These are phyloP conservation scores for Leccinum angustisporum DNA, from an alignment of 1,284 basidiomycete genomes.

Conservation along the genomic window DNA sequence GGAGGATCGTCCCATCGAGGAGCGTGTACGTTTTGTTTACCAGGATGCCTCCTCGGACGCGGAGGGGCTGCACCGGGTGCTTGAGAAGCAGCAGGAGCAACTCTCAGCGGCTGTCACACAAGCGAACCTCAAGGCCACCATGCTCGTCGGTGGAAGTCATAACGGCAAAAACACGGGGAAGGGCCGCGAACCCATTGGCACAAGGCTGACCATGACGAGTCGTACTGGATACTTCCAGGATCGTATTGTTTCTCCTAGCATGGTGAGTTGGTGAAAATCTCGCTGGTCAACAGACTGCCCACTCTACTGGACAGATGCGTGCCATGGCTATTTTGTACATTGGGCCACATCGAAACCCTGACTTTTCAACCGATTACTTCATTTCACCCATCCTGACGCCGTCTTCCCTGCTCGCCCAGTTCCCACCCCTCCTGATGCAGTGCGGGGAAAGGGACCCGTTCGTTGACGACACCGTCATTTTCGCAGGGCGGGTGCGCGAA, in stretches of 20 bases:
- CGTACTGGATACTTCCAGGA: slow-evolving; percentile 94
- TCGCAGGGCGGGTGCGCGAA: slow-evolving; percentile 89
- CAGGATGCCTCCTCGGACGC: slow-evolving; percentile 25
- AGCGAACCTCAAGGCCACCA: slow-evolving; percentile 46
- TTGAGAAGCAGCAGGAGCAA: slow-evolving; percentile 50
- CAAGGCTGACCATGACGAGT: slow-evolving; percentile 93
- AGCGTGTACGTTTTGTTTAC: slow-evolving; percentile 58
- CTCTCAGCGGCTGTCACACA: slow-evolving; percentile 49
- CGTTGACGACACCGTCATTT: slow-evolving; percentile 93
- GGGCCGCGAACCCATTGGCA: slow-evolving; percentile 63
- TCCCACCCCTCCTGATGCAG: slow-evolving; percentile 90
- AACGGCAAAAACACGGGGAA: slow-evolving; percentile 36
- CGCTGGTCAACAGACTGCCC: slow-evolving; percentile 6
- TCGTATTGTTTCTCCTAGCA: slow-evolving; percentile 85
- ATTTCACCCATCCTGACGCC: slow-evolving; percentile 94
- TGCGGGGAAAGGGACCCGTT: slow-evolving; percentile 97
- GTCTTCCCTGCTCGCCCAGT: slow-evolving; percentile 79
- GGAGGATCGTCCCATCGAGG: slow-evolving; percentile 61
- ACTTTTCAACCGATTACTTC: slow-evolving; percentile 93
- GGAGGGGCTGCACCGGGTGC: slow-evolving; percentile 31
- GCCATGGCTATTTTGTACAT: slow-evolving; percentile 98
- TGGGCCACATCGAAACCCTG: slow-evolving; percentile 88
- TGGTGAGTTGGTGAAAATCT: slow-evolving; percentile 56
- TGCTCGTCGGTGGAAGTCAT: slow-evolving; percentile 25
- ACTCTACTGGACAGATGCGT: slow-evolving; percentile 71